Conservation (phyloP, 2,329 filamentous ascomycete species). For the Phialocephala sp. region DNA sequence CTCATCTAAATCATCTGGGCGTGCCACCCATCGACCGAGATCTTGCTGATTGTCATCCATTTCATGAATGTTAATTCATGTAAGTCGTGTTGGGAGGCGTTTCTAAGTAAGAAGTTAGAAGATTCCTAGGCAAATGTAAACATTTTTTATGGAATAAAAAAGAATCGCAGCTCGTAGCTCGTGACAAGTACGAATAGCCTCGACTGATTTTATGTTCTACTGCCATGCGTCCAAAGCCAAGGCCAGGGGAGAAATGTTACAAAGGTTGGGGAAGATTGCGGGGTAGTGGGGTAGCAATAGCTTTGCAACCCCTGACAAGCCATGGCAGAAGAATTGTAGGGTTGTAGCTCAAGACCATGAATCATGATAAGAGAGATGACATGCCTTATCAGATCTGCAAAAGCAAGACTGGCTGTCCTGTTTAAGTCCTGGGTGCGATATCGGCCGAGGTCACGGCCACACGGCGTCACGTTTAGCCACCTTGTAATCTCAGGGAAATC, state of each 20-base stretch:
- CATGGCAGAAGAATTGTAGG: not conserved
- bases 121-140: not conserved
- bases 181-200: too few relatives aligned
- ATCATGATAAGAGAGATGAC: not conserved
- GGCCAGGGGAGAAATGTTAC: not conserved
- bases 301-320: not conserved
- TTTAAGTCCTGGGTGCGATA: too few relatives aligned
- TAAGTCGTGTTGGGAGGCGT: not conserved
- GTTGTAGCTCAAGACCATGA: not conserved
- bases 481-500: too few relatives aligned
- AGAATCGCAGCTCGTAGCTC: too few relatives aligned
- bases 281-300: not conserved
- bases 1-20: constrained; percentile 15
- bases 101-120: not conserved
- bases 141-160: too few relatives aligned
- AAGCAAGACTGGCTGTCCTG: not conserved
- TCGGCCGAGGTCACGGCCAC: too few relatives aligned
- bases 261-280: not conserved
- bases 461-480: too few relatives aligned
- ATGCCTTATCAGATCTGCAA: not conserved
- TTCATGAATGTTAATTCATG: not conserved
- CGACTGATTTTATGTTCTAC: too few relatives aligned
- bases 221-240: not conserved
- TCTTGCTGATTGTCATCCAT: constrained; percentile 30
- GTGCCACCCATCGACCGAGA: constrained; percentile 5